phyloP scores from a whole-genome alignment of 768 basidiomycete genomes.

The Mrakia gelida region DNA sequence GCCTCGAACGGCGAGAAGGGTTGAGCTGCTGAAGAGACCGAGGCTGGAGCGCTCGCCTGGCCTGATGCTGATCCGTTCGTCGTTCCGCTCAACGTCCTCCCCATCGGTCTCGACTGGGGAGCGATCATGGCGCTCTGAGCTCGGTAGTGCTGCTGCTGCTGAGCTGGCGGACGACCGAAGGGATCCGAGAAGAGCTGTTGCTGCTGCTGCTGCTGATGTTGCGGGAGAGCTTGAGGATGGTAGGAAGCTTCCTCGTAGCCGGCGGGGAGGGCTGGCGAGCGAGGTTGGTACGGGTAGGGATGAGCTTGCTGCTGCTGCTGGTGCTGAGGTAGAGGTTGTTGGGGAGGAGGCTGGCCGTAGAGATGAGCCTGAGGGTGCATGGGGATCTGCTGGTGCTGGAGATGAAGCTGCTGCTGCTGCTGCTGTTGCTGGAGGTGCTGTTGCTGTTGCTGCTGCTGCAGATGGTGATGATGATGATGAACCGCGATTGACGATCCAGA shows the following conservation, averaged over 20 bases:
- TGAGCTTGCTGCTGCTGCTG: conserved; percentile 17
- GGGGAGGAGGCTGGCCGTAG: conserved; percentile 1
- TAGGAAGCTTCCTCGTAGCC: conserved; percentile 9
- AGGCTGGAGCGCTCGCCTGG: background rate
- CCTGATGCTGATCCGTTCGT: background rate
- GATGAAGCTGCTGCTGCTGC: background rate
- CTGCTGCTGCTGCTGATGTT: background rate
- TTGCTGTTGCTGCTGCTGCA: background rate
- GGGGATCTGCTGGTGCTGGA: conserved; percentile 10
- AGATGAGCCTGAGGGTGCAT: conserved; percentile 17
- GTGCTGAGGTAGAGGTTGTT: background rate
- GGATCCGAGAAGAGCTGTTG: background rate
- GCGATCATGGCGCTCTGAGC: background rate
- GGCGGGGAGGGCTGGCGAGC: background rate
- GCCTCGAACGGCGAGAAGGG: conserved; percentile 5
- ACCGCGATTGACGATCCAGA: background rate
- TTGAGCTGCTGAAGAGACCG: background rate
- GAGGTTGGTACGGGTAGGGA: conserved; percentile 20
- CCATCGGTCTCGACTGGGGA: background rate
- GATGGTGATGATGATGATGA: background rate
- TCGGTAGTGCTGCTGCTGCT: conserved; percentile 4
- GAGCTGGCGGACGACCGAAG: background rate
- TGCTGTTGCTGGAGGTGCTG: background rate
- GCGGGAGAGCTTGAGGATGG: background rate
- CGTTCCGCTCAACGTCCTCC: background rate